Percentiles rank a stretch among this genome's conserved stretches.
Conservation (phyloP, 2,329 filamentous ascomycete genomes). For the Colletotrichum musicola region DNA sequence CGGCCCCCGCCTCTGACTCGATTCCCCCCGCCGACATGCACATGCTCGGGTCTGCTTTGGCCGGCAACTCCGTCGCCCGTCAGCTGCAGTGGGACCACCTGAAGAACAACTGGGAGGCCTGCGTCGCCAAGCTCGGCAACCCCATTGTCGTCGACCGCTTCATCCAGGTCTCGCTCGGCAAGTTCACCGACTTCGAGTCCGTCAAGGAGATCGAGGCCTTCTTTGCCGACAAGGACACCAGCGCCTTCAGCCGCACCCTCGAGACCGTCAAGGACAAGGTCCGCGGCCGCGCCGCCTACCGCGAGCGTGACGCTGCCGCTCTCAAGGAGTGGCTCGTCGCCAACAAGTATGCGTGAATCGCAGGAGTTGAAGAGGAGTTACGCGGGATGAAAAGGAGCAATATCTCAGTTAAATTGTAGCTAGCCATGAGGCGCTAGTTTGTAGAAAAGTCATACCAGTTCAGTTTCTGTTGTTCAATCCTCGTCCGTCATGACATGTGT, state of each 20-base stretch:
- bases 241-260: constrained; percentile 87
- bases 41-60: constrained; percentile 79
- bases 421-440: not conserved
- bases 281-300: constrained; percentile 84
- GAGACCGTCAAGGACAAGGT: constrained; percentile 90
- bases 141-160: constrained; percentile 92
- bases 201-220: constrained; percentile 85
- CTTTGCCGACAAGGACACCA: constrained; percentile 88
- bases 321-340: constrained; percentile 82
- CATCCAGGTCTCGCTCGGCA: constrained; percentile 80
- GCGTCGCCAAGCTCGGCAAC: constrained; percentile 81
- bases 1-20: constrained; percentile 63
- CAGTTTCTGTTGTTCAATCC: not conserved
- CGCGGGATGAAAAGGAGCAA: not conserved
- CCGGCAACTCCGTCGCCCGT: constrained; percentile 80
- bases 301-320: constrained; percentile 77
- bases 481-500: no score
- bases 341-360: constrained; percentile 55
- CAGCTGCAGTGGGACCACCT: constrained; percentile 86
- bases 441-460: constrained; percentile 15
- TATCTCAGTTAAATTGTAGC: constrained; percentile 23
- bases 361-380: not conserved
- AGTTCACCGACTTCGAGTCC: constrained; percentile 78
- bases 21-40: constrained; percentile 91
- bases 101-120: constrained; percentile 82